Base-by-base conservation (phyloP, 73 alveolate genomes). In the Paramecium sonneborni region DNA sequence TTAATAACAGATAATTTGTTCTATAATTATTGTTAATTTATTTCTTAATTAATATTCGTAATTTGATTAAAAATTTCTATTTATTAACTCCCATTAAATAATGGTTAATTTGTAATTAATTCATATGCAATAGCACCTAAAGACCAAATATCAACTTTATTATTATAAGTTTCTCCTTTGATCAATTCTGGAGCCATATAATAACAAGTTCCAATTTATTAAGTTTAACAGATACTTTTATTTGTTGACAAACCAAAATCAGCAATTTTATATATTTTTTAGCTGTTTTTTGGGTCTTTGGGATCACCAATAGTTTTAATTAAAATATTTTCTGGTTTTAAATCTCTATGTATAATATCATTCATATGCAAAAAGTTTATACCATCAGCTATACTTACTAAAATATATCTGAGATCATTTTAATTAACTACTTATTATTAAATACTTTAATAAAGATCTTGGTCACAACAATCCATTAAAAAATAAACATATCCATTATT, bases 101-200 rank as follows among this genome's bases (percentile, higher is more conserved):
- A 72, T 72, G 70, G 57, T 30, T 32, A 21, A 5, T 56, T 56
- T 30, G 93, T 86, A 3, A 86, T 23, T 30, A 86, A 34, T 20
- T 86, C 86, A 35, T 34, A 76, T 56, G 44, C 8, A 20, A 86
- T 86, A 35, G 76, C 46, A 14, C 93, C 93, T 21, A 86, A 76
- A 28, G 93, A 52, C 93, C 93, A 86, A 20, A 86, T 37, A 6
- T 86, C 93, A 20, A 86, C 87, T 4, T 38, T 35, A 15, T 46
- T 62, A 37, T 58, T 57, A 38, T 86, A 86, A n/a, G 34, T 52
- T 30, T 86, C 18, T 34, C 43, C 43, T 14, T 57, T 55, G 5
- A 86, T 34, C 93, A 86, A 15, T 38, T 86, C 93, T 5, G 93
- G 93, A 0, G 93, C 93, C 93, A 86, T 86, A n/a, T 86, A 86